Conservation (phyloP, 768 basidiomycete species). For the Rhodotorula graminis region DNA sequence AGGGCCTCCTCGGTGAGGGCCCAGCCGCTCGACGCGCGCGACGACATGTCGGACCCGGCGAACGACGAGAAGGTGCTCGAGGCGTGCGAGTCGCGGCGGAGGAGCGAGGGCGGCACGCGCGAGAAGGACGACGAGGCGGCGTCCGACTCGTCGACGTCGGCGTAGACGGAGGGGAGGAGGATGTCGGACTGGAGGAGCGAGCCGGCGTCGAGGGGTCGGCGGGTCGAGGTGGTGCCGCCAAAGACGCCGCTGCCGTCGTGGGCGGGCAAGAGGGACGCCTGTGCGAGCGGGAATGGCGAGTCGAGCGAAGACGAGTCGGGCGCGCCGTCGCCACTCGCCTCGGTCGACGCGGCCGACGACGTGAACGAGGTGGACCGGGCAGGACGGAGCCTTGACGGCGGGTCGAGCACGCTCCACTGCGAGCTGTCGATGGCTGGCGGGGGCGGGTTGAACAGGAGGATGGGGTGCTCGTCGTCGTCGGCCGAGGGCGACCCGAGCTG, state of each 20-base stretch:
- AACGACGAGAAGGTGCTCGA: background rate
- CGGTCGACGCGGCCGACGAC: background rate
- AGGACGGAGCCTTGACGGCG: no score
- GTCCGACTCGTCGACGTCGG: background rate
- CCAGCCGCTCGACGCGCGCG: background rate
- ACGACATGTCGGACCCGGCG: background rate
- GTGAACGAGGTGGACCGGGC: background rate
- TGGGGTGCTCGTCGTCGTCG: background rate
- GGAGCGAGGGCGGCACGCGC: background rate
- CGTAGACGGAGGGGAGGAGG: background rate
- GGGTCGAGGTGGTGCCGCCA: background rate
- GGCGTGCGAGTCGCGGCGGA: background rate
- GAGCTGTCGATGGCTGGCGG: background rate
- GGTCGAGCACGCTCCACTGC: background rate
- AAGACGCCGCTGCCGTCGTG: slow-evolving; percentile 2
- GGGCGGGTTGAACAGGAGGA: background rate
- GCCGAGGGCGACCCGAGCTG: background rate
- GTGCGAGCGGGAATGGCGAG: background rate
- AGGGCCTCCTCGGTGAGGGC: slow-evolving; percentile 1
- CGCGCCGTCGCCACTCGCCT: background rate
- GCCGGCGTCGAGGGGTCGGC: background rate
- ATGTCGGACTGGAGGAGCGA: background rate
- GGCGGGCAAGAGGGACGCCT: background rate
- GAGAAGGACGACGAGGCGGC: background rate
- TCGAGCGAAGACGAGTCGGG: background rate